Evolutionary conservation across 768 basidiomycete species (phyloP), one percentile per base, ranked within the genome.

Genomic region (Pisolithus tinctorius): DNA sequence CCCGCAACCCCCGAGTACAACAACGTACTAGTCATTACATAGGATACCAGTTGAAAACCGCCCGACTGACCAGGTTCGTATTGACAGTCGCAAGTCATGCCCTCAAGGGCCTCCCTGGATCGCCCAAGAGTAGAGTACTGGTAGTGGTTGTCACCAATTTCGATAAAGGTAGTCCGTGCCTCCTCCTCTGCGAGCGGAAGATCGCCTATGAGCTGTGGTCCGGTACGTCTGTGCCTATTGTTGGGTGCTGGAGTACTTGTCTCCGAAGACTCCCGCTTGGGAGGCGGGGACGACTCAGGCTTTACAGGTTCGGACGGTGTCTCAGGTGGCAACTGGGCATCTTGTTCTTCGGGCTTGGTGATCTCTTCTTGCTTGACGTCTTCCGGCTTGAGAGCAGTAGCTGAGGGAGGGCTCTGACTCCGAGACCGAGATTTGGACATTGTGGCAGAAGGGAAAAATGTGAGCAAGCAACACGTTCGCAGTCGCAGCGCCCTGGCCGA

Each of bases 1-100:
- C 42, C 55, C 54, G 55, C 56, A 63, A 54, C 56, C 48, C 55
- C 56, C 63, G 58, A 25, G 57, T 51, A 38, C 46, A 43, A 49
- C 20, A 60, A 57, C 50, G 39, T 57, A 56, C 36, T 26, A 27
- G 62, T 65, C 45, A 66, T 64, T 64, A 67, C 59, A 60, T 66
- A 64, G 61, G 54, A 53, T 44, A 59, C 56, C 44, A 57, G 37
- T 49, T 43, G 51, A 42, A 30, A 34, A 58, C 17, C 20, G 31
- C 46, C 27, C 48, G 60, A 86, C 89, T 75, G 67, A 95, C 92
- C 84, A 66, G 78, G 79, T 52, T 86, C 82, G 67, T 81, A 95
- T 53, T 70, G 71, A 71, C 96, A 99, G 66, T 99, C 96, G 74
- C 96, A 99, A 23, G 84, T 82, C 86, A 93, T 91, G 69, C 90